Evolutionary conservation across 192 early-diverging fungal species (phyloP).

Genomic region (Coemansia sp.): DNA sequence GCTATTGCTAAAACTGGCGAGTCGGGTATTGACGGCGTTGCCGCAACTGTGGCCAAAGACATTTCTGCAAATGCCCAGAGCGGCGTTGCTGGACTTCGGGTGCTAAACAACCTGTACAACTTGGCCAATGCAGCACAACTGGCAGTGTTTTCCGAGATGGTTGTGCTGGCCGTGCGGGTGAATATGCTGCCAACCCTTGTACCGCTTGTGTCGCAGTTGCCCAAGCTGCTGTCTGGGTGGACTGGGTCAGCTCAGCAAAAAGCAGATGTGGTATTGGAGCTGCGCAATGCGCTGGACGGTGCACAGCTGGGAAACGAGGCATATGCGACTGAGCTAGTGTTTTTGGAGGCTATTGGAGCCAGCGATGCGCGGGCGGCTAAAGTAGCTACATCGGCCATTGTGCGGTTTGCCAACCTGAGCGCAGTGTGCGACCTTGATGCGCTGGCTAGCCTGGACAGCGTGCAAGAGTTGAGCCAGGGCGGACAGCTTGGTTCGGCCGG

Average conservation of each 20-base stretch:
- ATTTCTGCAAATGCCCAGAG: conserved; percentile 17
- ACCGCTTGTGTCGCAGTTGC: conserved; percentile 25
- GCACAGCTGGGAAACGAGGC: conserved; percentile 37
- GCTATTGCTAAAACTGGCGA: conserved; percentile 11
- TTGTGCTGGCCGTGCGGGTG: conserved; percentile 68
- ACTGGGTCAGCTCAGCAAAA: neutral
- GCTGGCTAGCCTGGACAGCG: conserved; percentile 61
- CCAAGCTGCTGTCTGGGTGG: conserved; percentile 33
- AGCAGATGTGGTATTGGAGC: conserved; percentile 65
- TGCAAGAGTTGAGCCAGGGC: conserved; percentile 70
- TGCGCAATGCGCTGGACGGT: conserved; percentile 33
- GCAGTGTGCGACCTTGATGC: conserved; percentile 79
- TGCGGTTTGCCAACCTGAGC: conserved; percentile 63
- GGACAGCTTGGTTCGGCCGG: conserved; percentile 68
- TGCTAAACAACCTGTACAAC: conserved; percentile 81
- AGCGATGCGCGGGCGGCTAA: conserved; percentile 51
- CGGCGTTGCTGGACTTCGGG: conserved; percentile 34
- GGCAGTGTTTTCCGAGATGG: conserved; percentile 71
- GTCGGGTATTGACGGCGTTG: conserved; percentile 4
- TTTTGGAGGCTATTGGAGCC: conserved; percentile 61
- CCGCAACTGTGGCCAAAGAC: conserved; percentile 5
- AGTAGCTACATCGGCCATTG: conserved; percentile 65
- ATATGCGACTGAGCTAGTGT: conserved; percentile 55
- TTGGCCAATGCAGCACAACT: conserved; percentile 63
- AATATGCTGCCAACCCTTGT: conserved; percentile 22